These are phyloP conservation scores for Sporothrix luriei DNA, from an alignment of 2,329 filamentous ascomycete species.

Conservation along the genomic window DNA sequence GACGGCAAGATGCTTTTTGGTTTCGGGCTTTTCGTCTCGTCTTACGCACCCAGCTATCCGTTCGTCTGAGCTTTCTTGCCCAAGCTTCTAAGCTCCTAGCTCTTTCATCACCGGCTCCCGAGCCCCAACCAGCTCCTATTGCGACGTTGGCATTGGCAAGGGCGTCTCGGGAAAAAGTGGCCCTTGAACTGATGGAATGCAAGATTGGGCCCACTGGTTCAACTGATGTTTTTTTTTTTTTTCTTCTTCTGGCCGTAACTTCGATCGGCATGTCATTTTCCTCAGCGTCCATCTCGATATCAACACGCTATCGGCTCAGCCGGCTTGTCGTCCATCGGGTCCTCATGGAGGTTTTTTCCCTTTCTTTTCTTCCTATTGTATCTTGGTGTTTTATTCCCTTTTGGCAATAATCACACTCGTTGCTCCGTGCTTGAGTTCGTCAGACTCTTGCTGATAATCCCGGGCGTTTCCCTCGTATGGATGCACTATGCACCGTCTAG, in stretches of 20 bases:
- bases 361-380: slow-evolving; percentile 1
- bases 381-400: background rate
- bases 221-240: background rate
- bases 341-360: background rate
- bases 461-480: slow-evolving; percentile 14
- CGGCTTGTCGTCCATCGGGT: background rate
- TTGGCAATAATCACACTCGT: background rate
- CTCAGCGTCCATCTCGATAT: slow-evolving; percentile 7
- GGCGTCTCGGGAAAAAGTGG: background rate
- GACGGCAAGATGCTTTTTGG: slow-evolving; percentile 2
- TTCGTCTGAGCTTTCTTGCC: slow-evolving; percentile 15
- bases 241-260: too few species aligned
- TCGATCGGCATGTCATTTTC: background rate
- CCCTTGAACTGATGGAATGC: background rate
- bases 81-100: background rate
- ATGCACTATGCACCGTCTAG: slow-evolving; percentile 1
- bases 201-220: background rate
- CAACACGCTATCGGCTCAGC: slow-evolving; percentile 3
- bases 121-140: background rate
- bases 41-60: slow-evolving; percentile 7
- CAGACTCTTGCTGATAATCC: slow-evolving; percentile 23
- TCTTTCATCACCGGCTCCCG: background rate
- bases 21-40: slow-evolving; percentile 12
- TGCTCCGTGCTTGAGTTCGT: slow-evolving; percentile 3
- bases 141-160: background rate